Evolutionary conservation across 768 basidiomycete species (phyloP).

Genomic region (Tulasnella calospora): DNA sequence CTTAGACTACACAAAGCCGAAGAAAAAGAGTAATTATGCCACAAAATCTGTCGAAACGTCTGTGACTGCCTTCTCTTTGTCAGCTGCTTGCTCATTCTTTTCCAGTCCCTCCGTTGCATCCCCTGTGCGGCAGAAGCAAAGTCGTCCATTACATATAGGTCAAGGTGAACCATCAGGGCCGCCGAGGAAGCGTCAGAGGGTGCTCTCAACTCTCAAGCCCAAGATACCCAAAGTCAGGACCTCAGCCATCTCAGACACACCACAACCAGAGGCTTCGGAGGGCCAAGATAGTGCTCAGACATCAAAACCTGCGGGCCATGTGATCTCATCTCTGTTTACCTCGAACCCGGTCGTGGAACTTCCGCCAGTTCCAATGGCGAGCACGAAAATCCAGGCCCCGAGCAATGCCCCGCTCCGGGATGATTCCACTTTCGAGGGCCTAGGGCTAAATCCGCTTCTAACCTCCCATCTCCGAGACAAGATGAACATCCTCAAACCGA

Average conservation of each 20-base stretch:
- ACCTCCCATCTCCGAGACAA: conserved; percentile 70
- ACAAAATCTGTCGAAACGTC: not conserved
- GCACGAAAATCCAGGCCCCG: conserved; percentile 43
- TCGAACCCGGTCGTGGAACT: conserved; percentile 67
- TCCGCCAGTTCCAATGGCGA: conserved; percentile 35
- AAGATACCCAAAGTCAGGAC: not conserved
- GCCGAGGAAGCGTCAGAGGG: conserved; percentile 22
- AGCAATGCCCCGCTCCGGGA: conserved; percentile 80
- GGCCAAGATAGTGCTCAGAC: conserved; percentile 23
- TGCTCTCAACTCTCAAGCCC: not conserved
- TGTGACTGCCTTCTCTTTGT: not conserved
- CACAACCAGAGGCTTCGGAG: conserved; percentile 9
- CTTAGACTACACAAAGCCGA: conserved; percentile 35
- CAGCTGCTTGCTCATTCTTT: not conserved
- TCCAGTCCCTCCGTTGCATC: not conserved
- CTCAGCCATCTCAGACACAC: conserved; percentile 17
- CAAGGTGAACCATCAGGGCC: not conserved
- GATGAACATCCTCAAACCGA: conserved; percentile 79
- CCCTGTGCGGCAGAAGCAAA: not conserved
- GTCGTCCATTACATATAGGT: not conserved
- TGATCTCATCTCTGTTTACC: conserved; percentile 87
- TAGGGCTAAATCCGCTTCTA: conserved; percentile 80
- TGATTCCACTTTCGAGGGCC: conserved; percentile 70
- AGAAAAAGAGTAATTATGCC: conserved; percentile 33
- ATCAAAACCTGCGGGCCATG: conserved; percentile 32